Conservation (phyloP, 1,284 basidiomycete species). For the Pterula multifida region DNA sequence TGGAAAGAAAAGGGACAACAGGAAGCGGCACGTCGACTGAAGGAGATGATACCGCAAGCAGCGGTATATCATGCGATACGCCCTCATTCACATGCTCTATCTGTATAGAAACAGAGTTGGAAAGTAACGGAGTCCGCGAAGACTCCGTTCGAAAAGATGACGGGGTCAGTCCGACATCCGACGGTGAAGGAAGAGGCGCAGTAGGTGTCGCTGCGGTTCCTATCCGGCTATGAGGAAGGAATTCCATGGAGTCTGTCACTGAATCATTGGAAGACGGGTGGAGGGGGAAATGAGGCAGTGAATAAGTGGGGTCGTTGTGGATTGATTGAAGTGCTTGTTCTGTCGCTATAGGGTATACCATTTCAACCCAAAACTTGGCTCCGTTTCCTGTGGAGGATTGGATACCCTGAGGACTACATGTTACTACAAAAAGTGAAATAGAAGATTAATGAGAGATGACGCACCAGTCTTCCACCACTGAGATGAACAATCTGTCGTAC, state of each 20-base stretch:
- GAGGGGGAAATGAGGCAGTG: neutral
- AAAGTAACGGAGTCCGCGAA: neutral
- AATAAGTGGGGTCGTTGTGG: slow-evolving; percentile 6
- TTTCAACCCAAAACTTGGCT: slow-evolving; percentile 33
- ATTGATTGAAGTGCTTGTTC: slow-evolving; percentile 9
- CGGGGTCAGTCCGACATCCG: neutral
- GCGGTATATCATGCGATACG: too few species aligned
- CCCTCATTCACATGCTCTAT: too few species aligned
- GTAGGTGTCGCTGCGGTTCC: too few species aligned
- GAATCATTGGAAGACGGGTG: neutral
- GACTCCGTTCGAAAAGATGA: neutral
- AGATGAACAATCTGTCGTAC: slow-evolving; percentile 39
- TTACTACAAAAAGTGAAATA: neutral
- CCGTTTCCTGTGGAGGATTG: slow-evolving; percentile 19
- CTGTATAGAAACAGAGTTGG: too few species aligned
- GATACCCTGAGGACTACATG: slow-evolving; percentile 15
- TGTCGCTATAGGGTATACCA: slow-evolving; percentile 18
- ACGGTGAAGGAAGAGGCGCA: neutral
- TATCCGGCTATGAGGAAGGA: neutral
- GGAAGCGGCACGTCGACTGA: slow-evolving; percentile 7
- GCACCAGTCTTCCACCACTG: slow-evolving; percentile 29
- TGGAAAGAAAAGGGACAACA: slow-evolving; percentile 1
- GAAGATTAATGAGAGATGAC: slow-evolving; percentile 1
- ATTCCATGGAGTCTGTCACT: neutral
- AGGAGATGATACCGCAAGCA: slow-evolving; percentile 3